Evolutionary conservation across 2,329 filamentous ascomycete genomes (phyloP).

Genomic region (Fusarium odoratissimum): DNA sequence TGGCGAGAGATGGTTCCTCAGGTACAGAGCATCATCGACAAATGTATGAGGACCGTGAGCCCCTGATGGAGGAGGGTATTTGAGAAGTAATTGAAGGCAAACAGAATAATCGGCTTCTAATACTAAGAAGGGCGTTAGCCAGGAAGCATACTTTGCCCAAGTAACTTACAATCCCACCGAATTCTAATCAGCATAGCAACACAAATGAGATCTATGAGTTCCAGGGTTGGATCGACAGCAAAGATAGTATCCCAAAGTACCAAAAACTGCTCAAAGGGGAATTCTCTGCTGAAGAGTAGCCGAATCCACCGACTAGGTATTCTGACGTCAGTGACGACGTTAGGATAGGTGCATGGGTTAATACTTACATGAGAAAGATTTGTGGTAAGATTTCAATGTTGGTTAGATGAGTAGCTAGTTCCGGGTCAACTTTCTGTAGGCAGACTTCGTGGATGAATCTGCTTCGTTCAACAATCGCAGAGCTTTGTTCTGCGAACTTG

Average conservation of each 20-base stretch:
- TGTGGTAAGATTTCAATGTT: conserved; percentile 93
- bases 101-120: conserved; percentile 88
- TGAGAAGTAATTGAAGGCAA: conserved; percentile 83
- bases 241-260: conserved; percentile 92
- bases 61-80: conserved; percentile 77
- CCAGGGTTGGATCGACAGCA: conserved; percentile 81
- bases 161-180: conserved; percentile 81
- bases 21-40: conserved; percentile 84
- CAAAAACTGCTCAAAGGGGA: conserved; percentile 86
- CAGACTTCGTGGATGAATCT: conserved; percentile 87
- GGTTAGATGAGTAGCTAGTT: conserved; percentile 82
- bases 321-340: not conserved
- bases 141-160: not conserved
- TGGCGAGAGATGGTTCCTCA: conserved; percentile 72
- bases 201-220: conserved; percentile 90
- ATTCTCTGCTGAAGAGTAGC: conserved; percentile 92
- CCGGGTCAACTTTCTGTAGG: conserved; percentile 82
- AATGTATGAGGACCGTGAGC: conserved; percentile 80
- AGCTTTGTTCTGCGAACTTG: conserved; percentile 52
- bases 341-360: too few relatives aligned
- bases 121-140: conserved; percentile 63
- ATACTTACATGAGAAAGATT: conserved; percentile 87
- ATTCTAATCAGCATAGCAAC: conserved; percentile 93
- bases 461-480: conserved; percentile 83
- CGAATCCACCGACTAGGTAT: conserved; percentile 84